A percentile compares a stretch with the other conserved stretches of the same genome.
Evolutionary conservation across 345 rosid species (phyloP).

Genomic region (Brassica juncea): DNA sequence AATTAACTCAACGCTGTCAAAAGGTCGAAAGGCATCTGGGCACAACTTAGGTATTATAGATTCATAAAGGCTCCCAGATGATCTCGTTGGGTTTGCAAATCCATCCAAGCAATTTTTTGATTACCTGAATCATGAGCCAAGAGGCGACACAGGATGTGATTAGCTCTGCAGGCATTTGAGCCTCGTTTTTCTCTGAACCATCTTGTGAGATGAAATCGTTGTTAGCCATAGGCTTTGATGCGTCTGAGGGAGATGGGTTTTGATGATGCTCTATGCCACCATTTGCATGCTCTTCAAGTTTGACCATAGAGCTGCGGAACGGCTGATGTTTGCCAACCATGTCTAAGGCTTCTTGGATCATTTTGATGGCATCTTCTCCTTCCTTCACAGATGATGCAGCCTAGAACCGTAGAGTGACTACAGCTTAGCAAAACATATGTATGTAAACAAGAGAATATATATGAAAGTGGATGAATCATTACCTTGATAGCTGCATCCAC

Average conservation of each 20-base stretch:
- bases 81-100: not conserved
- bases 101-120: slow-evolving; percentile 5
- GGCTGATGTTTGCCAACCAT: slow-evolving; percentile 50
- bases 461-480: not conserved
- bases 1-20: too few relatives aligned
- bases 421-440: slow-evolving; percentile 10
- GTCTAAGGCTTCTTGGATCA: slow-evolving; percentile 71
- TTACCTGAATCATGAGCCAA: slow-evolving; percentile 88
- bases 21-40: too few relatives aligned
- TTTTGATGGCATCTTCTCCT: slow-evolving; percentile 68
- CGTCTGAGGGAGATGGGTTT: slow-evolving; percentile 41
- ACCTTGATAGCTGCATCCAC: slow-evolving; percentile 92
- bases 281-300: slow-evolving; percentile 53
- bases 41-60: slow-evolving; percentile 7
- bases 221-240: slow-evolving; percentile 41
- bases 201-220: slow-evolving; percentile 38
- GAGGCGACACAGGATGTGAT: slow-evolving; percentile 86
- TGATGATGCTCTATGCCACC: slow-evolving; percentile 37
- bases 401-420: slow-evolving; percentile 45
- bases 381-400: slow-evolving; percentile 70
- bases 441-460: slow-evolving; percentile 11
- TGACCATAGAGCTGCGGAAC: slow-evolving; percentile 39
- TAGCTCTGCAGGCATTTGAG: slow-evolving; percentile 69
- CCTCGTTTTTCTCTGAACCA: slow-evolving; percentile 47
- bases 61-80: slow-evolving; percentile 13